Evolutionary conservation across 352 stramenopile genomes (phyloP), one percentile per base, ranked within the genome.

Genomic region (Pythium oligandrum): DNA sequence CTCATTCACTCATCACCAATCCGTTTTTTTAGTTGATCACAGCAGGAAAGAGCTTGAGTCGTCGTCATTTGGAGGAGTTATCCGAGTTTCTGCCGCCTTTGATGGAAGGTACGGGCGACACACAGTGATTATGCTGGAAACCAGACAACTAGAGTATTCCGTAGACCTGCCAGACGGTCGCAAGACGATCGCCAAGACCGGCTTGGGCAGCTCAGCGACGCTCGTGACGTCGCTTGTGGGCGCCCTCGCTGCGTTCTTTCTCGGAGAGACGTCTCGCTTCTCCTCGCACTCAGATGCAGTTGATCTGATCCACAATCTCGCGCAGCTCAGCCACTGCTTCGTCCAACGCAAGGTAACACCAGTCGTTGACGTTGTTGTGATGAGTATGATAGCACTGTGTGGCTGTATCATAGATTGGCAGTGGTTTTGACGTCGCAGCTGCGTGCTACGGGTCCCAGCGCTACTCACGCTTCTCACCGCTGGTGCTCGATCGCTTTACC

Each of bases 371-470:
- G 35, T 17, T 48, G 3, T 36, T 3, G 3, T 45, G 38, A 10
- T 4, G 4, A 32, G 3, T 52, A 40, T 8, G 43, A 5, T 31
- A 33, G 40, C 0, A 52, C 34, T 40, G 5, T n/a, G 4, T 3
- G 30, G 26, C 2, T 36, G 44, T 36, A n/a, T 38, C 47, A 45
- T 50, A 93, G 81, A 88, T 99, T n/a, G 96, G 96, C 38, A 98
- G 89, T 55, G 96, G 96, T 4, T 99, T 99, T 71, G 96, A 99
- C 70, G 92, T 99, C 4, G 96, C 88, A 7, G 79, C 92, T 0
- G 96, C 96, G 9, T 92, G 89, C 42, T 97, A 96, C 63, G 96
- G 96, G 8, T 98, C 88, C 9, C 93, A 98, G 58, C 70, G 86
- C n/a, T 98, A 98, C 75, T 88, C 78, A 30, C 76, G 93, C 38